Percentiles rank a stretch among this genome's conserved stretches.
Evolutionary conservation across 169 alveolate species (phyloP).

Genomic region (Plasmodium coatneyi): DNA sequence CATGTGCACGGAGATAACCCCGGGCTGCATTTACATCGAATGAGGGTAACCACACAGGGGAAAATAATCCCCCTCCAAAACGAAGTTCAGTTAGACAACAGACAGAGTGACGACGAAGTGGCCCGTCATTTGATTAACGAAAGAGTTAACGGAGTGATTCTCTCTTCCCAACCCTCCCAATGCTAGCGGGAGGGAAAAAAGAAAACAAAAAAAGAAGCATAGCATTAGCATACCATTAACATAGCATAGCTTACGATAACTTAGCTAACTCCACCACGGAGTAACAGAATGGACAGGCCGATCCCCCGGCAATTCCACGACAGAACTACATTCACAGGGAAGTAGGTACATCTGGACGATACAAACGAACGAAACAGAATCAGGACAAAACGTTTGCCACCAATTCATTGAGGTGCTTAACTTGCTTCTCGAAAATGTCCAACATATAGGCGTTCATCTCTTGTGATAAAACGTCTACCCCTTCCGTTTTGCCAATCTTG

Average conservation of each 20-base stretch:
- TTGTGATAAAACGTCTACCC: slow-evolving; percentile 8
- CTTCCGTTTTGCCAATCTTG: background rate
- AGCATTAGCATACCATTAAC: no score
- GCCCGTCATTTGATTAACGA: background rate
- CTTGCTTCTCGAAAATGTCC: slow-evolving; percentile 16
- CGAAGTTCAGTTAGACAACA: background rate
- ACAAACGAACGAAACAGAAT: background rate
- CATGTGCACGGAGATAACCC: background rate
- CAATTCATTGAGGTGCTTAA: slow-evolving; percentile 16
- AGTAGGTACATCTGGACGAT: no score
- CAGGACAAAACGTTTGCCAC: slow-evolving; percentile 23
- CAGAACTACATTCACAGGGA: no score
- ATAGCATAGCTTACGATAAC: no score
- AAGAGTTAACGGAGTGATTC: background rate
- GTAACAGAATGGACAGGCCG: no score
- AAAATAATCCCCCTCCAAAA: background rate
- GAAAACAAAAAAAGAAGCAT: no score
- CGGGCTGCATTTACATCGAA: background rate
- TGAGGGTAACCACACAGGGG: background rate
- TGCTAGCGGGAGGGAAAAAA: background rate
- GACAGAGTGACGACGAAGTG: background rate
- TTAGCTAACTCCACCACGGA: no score
- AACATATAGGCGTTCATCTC: slow-evolving; percentile 39
- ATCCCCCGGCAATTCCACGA: no score
- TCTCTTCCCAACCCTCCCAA: background rate